These are phyloP conservation scores for Acanthamoeba royreba DNA, from an alignment of 208 protist genomes.

Conservation along the genomic window DNA sequence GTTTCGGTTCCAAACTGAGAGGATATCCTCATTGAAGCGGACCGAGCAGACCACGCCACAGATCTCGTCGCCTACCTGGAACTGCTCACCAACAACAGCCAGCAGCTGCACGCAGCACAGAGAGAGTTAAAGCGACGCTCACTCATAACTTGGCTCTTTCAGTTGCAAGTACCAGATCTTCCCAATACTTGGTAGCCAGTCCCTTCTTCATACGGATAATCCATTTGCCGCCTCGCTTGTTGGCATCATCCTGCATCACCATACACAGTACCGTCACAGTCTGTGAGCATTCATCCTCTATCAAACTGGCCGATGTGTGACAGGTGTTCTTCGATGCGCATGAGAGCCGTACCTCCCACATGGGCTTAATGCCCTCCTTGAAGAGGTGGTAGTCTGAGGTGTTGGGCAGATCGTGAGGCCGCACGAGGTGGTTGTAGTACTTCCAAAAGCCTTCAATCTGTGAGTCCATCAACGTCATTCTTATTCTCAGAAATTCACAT, in stretches of 20 bases:
- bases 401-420: conserved; percentile 74
- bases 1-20: conserved; percentile 70
- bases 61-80: conserved; percentile 71
- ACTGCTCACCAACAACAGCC: conserved; percentile 78
- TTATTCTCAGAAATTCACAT: too few species aligned
- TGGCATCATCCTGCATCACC: conserved; percentile 68
- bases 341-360: conserved; percentile 74
- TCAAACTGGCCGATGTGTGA: too few species aligned
- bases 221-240: conserved; percentile 80
- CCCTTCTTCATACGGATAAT: conserved; percentile 78
- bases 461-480: not conserved
- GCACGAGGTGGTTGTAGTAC: conserved; percentile 74
- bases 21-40: conserved; percentile 68
- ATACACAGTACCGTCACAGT: not conserved
- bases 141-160: not conserved
- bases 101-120: conserved; percentile 55
- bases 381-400: conserved; percentile 81
- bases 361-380: conserved; percentile 79
- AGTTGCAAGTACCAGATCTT: conserved; percentile 67
- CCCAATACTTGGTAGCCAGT: conserved; percentile 74
- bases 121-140: not conserved
- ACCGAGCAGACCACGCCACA: conserved; percentile 69
- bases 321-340: too few species aligned
- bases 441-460: conserved; percentile 80
- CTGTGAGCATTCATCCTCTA: not conserved